A percentile compares a stretch with the other conserved stretches of the same genome.
Evolutionary conservation across 1,139 yeast species (phyloP).

Genomic region (Candida glucosophila): DNA sequence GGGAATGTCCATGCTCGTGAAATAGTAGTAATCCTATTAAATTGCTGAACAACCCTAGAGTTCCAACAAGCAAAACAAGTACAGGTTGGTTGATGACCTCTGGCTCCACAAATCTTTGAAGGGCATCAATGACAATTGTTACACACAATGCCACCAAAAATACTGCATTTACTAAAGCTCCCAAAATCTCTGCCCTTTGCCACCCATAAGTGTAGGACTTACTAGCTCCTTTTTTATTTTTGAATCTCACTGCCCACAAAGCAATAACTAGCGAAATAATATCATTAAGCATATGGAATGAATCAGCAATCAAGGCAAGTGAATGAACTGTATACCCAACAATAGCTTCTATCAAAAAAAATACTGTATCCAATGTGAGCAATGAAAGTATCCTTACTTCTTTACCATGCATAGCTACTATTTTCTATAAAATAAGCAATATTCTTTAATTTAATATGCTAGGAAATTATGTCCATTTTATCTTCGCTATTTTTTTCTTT

Average conservation of each 20-base stretch:
- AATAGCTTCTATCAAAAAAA: conserved; percentile 78
- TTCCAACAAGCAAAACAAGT: conserved; percentile 73
- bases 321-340: conserved; percentile 89
- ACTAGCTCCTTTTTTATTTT: conserved; percentile 75
- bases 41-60: conserved; percentile 76
- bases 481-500: too few relatives aligned
- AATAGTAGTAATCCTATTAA: conserved; percentile 76
- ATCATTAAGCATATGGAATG: conserved; percentile 96
- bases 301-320: conserved; percentile 86
- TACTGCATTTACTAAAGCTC: conserved; percentile 90
- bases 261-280: conserved; percentile 86
- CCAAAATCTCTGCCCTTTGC: conserved; percentile 93
- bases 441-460: too few relatives aligned
- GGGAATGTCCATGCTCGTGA: conserved; percentile 84
- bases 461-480: too few relatives aligned
- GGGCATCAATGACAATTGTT: conserved; percentile 85
- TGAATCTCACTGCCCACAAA: conserved; percentile 91
- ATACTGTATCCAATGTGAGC: conserved; percentile 67
- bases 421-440: too few relatives aligned
- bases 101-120: conserved; percentile 80
- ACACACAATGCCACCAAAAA: conserved; percentile 87
- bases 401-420: conserved; percentile 35
- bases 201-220: conserved; percentile 90
- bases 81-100: conserved; percentile 73
- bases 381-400: conserved; percentile 69